Evolutionary conservation across 78 protist species (phyloP), one percentile per base, ranked within the genome.

Genomic region (Guillardia theta): DNA sequence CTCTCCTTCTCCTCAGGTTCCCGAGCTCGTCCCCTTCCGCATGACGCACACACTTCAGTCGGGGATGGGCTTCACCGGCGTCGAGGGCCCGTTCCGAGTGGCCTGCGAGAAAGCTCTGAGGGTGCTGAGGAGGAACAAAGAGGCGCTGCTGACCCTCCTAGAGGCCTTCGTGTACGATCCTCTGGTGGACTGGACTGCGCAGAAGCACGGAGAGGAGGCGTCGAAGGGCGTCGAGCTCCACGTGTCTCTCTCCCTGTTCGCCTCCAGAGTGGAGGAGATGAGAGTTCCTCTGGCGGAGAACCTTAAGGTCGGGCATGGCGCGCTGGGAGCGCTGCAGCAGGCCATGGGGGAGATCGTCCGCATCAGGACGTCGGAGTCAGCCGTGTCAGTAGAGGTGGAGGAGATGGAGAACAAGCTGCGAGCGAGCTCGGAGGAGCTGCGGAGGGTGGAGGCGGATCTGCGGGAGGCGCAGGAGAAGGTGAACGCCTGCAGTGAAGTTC

Each of bases 21-120:
- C 97, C 5, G 97, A 96, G 95, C n/a, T 50, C 21, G 97, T 96
- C 36, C 96, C 97, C 44, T 96, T 94, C 95, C 92, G 97, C 9
- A 36, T 95, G 76, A 95, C 97, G 0, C 80, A 50, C 18, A 47
- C 93, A 44, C 43, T 96, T 47, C 47, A 21, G 77, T 48, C 54
- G 37, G 94, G 95, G 6, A 39, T 97, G 8, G 97, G 92, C 44
- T 24, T 90, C 48, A 0, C 50, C 18, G 94, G 95, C 33, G 95
- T 95, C n/a, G 96, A 96, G 43, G 97, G 98, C 46, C 18, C 80
- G 27, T 94, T 97, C 94, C 47, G 94, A 10, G 12, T 19, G 24
- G 30, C 96, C 24, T 93, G 94, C 50, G 93, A 94, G 83, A 24
- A 41, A 0, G 90, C 95, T 24, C 47, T 96, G 92, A 58, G 90